Evolutionary conservation across 257 asterid species (phyloP), one percentile per base, ranked within the genome.

Genomic region (Lithospermum erythrorhizon): DNA sequence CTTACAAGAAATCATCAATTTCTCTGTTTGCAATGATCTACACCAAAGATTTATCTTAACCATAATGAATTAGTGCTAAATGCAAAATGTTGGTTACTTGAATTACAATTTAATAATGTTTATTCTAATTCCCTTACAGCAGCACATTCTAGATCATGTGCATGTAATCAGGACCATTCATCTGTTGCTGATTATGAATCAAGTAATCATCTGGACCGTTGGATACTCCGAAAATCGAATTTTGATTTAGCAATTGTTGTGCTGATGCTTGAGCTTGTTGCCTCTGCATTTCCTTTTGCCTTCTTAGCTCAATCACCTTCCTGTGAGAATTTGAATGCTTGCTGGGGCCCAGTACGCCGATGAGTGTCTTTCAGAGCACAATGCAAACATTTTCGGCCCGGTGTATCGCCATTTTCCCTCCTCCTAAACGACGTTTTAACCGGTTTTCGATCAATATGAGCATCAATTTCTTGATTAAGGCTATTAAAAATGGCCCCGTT

Each of bases 291-390:
- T 90, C 97, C 55, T 90, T 90, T 68, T 90, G 96, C 74, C 94
- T 73, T 57, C 97, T 67, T 62, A 90, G 87, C 73, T 90, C 97
- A 5, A 90, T 65, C 4, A 90, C 97, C 45, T 90, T 90, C 48
- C 97, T 59, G 58, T 90, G 97, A 6, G 97, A 90, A 59, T 90
- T 90, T 20, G 97, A 90, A 45, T 90, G 96, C 70, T 87, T 3
- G 94, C 73, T 0, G 83, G 75, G 97, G 96, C 59, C 97, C 97
- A 3, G 96, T 90, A 52, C 97, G 62, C 97, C 97, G 87, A 58
- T 90, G 97, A 4, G 97, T 41, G 97, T 90, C 82, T 90, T 75
- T 90, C 95, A 1, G 96, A 87, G 95, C 94, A 69, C 97, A 90
- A 41, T 90, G 97, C 21, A 84, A 88, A 82, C 97, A 90, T 73